phyloP scores from a whole-genome alignment of 805 yeast species.

The Wilhelminamyces savonicus region DNA sequence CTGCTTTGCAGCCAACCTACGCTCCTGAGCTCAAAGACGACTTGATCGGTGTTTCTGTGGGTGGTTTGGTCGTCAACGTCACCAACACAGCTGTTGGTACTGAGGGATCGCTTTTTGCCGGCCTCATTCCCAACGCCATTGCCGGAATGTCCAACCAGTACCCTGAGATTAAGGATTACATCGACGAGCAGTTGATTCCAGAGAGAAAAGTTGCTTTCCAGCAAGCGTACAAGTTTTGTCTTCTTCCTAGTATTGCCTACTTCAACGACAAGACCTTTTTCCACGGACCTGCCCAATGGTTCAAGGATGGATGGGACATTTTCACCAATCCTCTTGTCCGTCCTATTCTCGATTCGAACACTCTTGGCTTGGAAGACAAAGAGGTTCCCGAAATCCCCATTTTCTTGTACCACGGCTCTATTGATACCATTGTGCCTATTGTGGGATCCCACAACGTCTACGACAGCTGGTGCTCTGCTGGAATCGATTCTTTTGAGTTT shows the following conservation, averaged over 20 bases:
- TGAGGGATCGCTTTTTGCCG: constrained; percentile 1
- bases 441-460: constrained; percentile 3
- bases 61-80: constrained; percentile 1
- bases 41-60: constrained; percentile 1
- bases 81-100: not conserved
- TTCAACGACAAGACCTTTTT: constrained; percentile 6
- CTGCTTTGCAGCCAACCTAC: not conserved
- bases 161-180: not conserved
- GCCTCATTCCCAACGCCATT: not conserved
- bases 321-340: constrained; percentile 7
- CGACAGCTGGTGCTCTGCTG: constrained; percentile 6
- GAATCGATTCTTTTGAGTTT: constrained; percentile 7
- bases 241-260: not conserved
- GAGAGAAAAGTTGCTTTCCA: not conserved
- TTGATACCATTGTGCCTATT: constrained; percentile 7
- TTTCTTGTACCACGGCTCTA: constrained; percentile 6
- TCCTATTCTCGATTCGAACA: constrained; percentile 14
- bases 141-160: not conserved
- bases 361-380: constrained; percentile 11
- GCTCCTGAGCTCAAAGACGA: constrained; percentile 1
- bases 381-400: constrained; percentile 3
- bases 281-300: constrained; percentile 5
- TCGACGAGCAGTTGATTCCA: not conserved
- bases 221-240: not conserved
- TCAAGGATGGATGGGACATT: constrained; percentile 11